phyloP scores from a whole-genome alignment of 2,329 filamentous ascomycete species.

The Aspergillus terreus region DNA sequence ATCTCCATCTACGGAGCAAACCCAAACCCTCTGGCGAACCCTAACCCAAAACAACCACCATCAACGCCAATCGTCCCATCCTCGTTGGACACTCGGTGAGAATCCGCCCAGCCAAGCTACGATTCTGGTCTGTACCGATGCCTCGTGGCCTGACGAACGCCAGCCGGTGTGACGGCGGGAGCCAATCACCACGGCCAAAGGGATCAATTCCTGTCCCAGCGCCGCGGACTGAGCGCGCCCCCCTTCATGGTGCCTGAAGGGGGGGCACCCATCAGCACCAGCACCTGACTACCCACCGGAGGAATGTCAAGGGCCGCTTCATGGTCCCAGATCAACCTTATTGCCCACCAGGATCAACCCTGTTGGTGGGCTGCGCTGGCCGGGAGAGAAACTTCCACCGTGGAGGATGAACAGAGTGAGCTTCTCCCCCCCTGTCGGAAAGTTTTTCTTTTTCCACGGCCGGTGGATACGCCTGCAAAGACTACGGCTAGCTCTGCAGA shows the following conservation, averaged over 20 bases:
- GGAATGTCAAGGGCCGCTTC: neutral
- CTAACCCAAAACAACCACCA: neutral
- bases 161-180: neutral
- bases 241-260: slow-evolving; percentile 6
- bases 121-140: slow-evolving; percentile 1
- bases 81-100: neutral
- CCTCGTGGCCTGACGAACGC: slow-evolving; percentile 1
- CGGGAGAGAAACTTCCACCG: neutral
- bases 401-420: too few relatives aligned
- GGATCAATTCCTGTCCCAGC: neutral
- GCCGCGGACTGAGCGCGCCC: neutral
- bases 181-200: neutral
- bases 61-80: neutral
- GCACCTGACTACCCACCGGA: neutral
- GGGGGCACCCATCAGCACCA: neutral
- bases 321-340: slow-evolving; percentile 4
- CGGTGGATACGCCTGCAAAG: neutral
- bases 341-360: slow-evolving; percentile 3
- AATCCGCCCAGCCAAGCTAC: neutral
- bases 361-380: neutral
- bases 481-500: neutral
- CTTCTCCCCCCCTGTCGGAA: neutral
- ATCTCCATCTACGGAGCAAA: neutral
- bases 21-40: neutral
- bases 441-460: neutral